Base-by-base conservation (phyloP, 2,329 filamentous ascomycete genomes). In the Diaporthe sp. region DNA sequence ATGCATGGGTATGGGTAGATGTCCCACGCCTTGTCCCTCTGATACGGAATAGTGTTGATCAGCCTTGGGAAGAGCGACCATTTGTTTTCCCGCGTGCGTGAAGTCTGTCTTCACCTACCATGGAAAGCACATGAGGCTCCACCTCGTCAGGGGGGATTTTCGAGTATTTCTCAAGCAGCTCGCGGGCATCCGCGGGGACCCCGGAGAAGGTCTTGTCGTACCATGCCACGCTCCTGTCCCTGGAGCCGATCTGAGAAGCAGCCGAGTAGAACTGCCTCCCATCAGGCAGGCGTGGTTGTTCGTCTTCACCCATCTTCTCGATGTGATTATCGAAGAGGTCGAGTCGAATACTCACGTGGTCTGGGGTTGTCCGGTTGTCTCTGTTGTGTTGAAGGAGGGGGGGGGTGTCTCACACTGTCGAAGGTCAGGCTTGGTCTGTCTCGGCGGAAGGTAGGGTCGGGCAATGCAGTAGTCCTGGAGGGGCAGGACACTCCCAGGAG, bases 1-100 rank as follows among this genome's bases (percentile, higher is more conserved):
- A 85, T 82, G 76, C 84, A 86, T 22, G 81, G 81, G 79, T 85
- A 86, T 4, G 82, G 83, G 73, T 81, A 84, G 67, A 85, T 77
- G 49, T 80, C 76, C 80, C 81, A 85, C 22, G 85, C 83, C 73
- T 82, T 81, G 63, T 85, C 83, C 58, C 84, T 80, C 80, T 85
- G 65, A n/a, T 13, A 5, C 28, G 20, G 28, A 28, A 12, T 7
- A n/a, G n/a, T 22, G 17, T 22, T 31, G 8, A n/a, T 73, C 12
- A 75, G 10, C 42, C 28, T 20, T 13, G 10, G 31, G 22, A 51
- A 9, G 1, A 9, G 1, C 9, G 20, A 25, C 25, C 34, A 7
- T 9, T 34, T 34, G 34, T 2, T 9, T 9, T 1, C 2, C 13
- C 3, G 1, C 9, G 1, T 10, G 22, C 12, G 47, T 17, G 12